These are phyloP conservation scores for Phytopythium sindhum DNA, from an alignment of 352 stramenopile species.

Conservation along the genomic window DNA sequence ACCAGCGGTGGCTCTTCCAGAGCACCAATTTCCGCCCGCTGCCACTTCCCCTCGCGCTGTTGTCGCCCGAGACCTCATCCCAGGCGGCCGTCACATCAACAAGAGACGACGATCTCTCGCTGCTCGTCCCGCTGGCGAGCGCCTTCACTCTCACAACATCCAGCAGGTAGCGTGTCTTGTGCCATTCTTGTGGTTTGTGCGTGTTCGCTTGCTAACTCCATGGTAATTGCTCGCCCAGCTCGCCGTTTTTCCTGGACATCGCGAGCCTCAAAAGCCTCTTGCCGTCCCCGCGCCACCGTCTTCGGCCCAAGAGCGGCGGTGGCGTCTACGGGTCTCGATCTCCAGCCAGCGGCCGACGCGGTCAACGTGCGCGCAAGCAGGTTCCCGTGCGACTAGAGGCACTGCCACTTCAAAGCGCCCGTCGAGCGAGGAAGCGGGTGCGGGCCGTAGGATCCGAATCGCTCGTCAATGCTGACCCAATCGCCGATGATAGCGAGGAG, in stretches of 20 bases:
- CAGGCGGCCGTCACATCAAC: background rate
- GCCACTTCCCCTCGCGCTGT: slow-evolving; percentile 11
- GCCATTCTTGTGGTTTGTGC: background rate
- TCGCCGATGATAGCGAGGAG: slow-evolving; percentile 12
- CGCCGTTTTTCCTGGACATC: slow-evolving; percentile 68
- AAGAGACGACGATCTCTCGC: background rate
- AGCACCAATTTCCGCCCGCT: slow-evolving; percentile 38
- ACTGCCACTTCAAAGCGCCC: slow-evolving; percentile 15
- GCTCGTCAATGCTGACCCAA: slow-evolving; percentile 6
- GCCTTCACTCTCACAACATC: background rate
- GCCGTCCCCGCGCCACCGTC: slow-evolving; percentile 18
- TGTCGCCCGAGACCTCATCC: background rate
- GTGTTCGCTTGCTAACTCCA: background rate
- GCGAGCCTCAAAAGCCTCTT: slow-evolving; percentile 61
- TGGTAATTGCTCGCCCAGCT: slow-evolving; percentile 6
- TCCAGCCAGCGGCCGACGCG: background rate
- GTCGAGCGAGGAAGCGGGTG: slow-evolving; percentile 8
- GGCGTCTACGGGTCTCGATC: slow-evolving; percentile 12
- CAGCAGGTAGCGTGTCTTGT: background rate
- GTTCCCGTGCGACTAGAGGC: slow-evolving; percentile 40
- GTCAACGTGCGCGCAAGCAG: slow-evolving; percentile 14
- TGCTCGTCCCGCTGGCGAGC: slow-evolving; percentile 4
- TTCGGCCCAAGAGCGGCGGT: slow-evolving; percentile 24
- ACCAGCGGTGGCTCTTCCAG: slow-evolving; percentile 74
- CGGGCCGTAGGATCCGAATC: slow-evolving; percentile 6